Evolutionary conservation across 2,329 filamentous ascomycete genomes (phyloP).

Genomic region (Verticillium albo-atrum): DNA sequence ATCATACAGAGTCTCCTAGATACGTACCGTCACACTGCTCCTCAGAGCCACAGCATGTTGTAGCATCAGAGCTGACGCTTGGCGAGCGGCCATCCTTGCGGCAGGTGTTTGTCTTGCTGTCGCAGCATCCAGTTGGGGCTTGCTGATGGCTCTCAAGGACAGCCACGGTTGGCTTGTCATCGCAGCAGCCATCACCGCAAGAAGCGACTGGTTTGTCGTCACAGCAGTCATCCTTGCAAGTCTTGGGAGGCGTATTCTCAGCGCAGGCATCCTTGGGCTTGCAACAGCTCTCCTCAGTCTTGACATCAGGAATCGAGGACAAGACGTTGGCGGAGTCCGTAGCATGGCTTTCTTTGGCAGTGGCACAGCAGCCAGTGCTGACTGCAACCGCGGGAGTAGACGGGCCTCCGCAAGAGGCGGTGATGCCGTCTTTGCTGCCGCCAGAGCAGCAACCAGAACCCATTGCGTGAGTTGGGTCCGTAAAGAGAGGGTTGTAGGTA

Average conservation of each 20-base stretch:
- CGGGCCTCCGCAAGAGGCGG: not conserved
- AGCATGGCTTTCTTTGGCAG: not conserved
- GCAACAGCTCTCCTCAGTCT: not conserved
- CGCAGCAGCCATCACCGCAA: not conserved
- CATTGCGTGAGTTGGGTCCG: constrained; percentile 2
- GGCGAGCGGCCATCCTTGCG: constrained; percentile 1
- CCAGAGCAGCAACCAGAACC: constrained; percentile 12
- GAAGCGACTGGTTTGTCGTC: not conserved
- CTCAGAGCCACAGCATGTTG: constrained; percentile 13
- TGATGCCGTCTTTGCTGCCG: not conserved
- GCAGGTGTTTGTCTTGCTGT: not conserved
- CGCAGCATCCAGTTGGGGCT: not conserved
- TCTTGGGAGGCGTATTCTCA: not conserved
- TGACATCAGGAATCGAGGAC: not conserved
- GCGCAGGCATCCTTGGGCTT: not conserved
- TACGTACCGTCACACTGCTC: constrained; percentile 5
- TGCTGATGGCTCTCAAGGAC: not conserved
- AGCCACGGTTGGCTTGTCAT: not conserved
- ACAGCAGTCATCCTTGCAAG: not conserved
- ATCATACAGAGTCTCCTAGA: not conserved
- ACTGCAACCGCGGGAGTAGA: not conserved
- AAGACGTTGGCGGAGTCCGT: not conserved
- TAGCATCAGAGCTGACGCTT: constrained; percentile 4
- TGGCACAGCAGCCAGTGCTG: not conserved
- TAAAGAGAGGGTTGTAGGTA: not conserved